phyloP scores from a whole-genome alignment of 495 filamentous ascomycete species.

The Terfezia boudieri region DNA sequence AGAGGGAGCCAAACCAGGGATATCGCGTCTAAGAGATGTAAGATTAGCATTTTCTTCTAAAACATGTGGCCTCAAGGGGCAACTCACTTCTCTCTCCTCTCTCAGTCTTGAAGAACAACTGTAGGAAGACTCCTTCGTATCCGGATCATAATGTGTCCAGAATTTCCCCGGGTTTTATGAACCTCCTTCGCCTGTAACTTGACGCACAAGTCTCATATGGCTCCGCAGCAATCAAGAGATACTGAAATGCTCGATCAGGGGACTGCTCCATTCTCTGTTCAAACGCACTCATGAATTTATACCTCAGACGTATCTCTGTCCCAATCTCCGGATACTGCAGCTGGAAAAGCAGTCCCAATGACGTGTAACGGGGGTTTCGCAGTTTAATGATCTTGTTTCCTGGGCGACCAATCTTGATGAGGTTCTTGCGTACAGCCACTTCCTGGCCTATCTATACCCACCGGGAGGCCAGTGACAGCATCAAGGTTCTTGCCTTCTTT shows the following conservation, averaged over 20 bases:
- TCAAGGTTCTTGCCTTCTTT: constrained; percentile 65
- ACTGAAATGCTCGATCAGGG: constrained; percentile 87
- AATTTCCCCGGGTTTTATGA: constrained; percentile 64
- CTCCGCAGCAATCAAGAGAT: constrained; percentile 84
- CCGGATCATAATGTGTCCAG: constrained; percentile 89
- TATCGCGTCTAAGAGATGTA: constrained; percentile 34
- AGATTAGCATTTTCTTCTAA: background rate
- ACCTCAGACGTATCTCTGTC: constrained; percentile 48
- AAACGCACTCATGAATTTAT: constrained; percentile 92
- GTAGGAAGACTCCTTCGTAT: constrained; percentile 96
- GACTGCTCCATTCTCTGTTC: constrained; percentile 89
- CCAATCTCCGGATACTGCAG: constrained; percentile 86
- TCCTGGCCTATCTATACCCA: constrained; percentile 56
- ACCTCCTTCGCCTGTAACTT: constrained; percentile 91
- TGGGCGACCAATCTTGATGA: constrained; percentile 91
- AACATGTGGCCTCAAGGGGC: background rate
- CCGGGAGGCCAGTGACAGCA: constrained; percentile 47
- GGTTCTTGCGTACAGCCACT: constrained; percentile 52
- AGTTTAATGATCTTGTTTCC: constrained; percentile 98
- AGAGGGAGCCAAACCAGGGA: constrained; percentile 60
- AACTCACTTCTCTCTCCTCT: constrained; percentile 56
- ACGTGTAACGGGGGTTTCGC: constrained; percentile 65
- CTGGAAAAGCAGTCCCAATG: constrained; percentile 87
- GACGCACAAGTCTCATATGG: constrained; percentile 90
- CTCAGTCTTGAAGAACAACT: constrained; percentile 97